Percentiles rank a stretch among this genome's conserved stretches.
Evolutionary conservation across 176 grass and related monocot species (phyloP).

Genomic region (barley (Hordeum vulgare)): DNA sequence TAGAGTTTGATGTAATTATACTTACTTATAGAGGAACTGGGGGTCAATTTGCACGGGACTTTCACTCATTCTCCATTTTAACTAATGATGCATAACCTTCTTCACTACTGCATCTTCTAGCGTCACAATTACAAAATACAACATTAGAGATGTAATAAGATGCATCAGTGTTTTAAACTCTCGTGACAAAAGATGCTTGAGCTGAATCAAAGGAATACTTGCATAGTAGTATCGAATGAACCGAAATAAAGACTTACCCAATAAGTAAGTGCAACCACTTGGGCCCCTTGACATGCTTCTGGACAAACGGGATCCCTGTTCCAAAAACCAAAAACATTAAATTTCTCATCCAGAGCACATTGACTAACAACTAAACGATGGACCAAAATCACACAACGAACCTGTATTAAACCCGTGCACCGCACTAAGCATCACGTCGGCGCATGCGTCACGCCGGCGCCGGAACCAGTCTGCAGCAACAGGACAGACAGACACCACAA

Average conservation of each 20-base stretch:
- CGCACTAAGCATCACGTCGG: slow-evolving; percentile 80
- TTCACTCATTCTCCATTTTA: background rate
- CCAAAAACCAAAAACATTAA: background rate
- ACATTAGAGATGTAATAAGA: background rate
- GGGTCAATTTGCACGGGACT: background rate
- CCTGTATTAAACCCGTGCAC: slow-evolving; percentile 86
- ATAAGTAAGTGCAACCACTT: slow-evolving; percentile 82
- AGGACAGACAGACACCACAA: slow-evolving; percentile 16
- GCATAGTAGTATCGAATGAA: background rate
- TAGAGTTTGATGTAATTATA: background rate
- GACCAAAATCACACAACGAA: background rate
- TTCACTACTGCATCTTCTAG: background rate
- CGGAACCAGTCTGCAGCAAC: slow-evolving; percentile 63
- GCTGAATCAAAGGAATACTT: background rate
- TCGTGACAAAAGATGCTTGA: background rate
- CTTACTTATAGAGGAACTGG: background rate
- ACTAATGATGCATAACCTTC: background rate
- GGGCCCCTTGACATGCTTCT: slow-evolving; percentile 81
- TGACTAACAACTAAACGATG: background rate
- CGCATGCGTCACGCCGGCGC: too few species aligned
- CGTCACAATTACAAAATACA: background rate
- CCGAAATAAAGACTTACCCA: slow-evolving; percentile 38
- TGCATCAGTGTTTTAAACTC: background rate
- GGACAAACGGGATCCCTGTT: slow-evolving; percentile 79
- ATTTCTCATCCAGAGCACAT: background rate